Evolutionary conservation across 768 basidiomycete genomes (phyloP).

Genomic region (Gloeophyllum trabeum): DNA sequence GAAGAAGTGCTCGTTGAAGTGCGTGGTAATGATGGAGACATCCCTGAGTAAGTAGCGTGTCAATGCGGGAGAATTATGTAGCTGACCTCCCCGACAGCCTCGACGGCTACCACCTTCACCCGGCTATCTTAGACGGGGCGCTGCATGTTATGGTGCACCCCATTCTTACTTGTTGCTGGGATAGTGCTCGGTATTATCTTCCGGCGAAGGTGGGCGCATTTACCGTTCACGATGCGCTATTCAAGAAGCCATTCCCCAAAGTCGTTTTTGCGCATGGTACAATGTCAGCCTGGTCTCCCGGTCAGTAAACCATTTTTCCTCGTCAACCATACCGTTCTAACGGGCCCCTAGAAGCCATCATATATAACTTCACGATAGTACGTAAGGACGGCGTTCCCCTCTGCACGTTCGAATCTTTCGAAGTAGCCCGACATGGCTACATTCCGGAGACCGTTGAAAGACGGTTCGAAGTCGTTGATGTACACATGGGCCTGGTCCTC

Average conservation of each 20-base stretch:
- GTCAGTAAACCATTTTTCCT: conserved; percentile 3
- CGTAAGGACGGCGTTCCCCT: neutral
- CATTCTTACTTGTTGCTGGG: conserved; percentile 17
- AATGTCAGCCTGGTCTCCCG: conserved; percentile 18
- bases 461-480: too few relatives aligned
- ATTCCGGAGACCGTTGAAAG: too few relatives aligned
- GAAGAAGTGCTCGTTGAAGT: conserved; percentile 4
- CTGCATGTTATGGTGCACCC: conserved; percentile 22
- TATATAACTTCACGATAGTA: neutral
- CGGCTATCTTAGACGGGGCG: conserved; percentile 25
- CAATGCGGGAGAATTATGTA: neutral
- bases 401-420: neutral
- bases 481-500: too few relatives aligned
- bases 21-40: conserved; percentile 10
- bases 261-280: conserved; percentile 14
- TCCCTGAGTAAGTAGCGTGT: conserved; percentile 2
- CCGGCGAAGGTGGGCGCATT: conserved; percentile 14
- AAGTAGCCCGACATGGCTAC: neutral
- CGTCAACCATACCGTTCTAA: neutral
- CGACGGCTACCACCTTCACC: conserved; percentile 19
- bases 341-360: neutral
- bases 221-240: conserved; percentile 7
- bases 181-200: conserved; percentile 19
- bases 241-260: conserved; percentile 7
- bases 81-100: conserved; percentile 5